Evolutionary conservation across 1,139 yeast genomes (phyloP).

Genomic region (Pichia sp.): DNA sequence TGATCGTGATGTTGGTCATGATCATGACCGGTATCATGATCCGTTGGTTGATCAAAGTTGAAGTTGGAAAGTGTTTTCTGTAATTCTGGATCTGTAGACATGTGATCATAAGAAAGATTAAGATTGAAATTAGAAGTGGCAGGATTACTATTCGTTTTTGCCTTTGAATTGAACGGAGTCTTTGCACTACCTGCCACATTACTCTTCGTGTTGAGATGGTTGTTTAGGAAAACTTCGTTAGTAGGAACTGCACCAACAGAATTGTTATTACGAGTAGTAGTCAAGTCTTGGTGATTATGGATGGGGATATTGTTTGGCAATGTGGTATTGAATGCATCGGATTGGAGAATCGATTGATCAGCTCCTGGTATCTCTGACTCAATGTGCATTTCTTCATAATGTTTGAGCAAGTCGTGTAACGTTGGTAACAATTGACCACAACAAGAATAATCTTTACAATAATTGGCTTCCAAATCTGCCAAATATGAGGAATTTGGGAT

Average conservation of each 20-base stretch:
- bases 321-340: no score
- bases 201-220: conserved; percentile 12
- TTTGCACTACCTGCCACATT: conserved; percentile 9
- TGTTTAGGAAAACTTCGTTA: conserved; percentile 68
- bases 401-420: conserved; percentile 84
- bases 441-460: conserved; percentile 93
- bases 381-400: conserved; percentile 97
- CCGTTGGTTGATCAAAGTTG: conserved; percentile 15
- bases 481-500: conserved; percentile 61
- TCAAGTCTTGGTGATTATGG: no score
- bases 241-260: conserved; percentile 54
- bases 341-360: no score
- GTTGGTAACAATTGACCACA: conserved; percentile 93
- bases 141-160: conserved; percentile 2
- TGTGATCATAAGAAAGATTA: conserved; percentile 4
- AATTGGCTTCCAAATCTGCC: conserved; percentile 90
- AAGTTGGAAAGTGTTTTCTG: conserved; percentile 19
- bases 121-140: conserved; percentile 6
- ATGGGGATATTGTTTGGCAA: neutral
- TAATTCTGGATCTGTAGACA: neutral
- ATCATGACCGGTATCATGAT: conserved; percentile 1
- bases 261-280: neutral
- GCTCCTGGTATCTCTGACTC: no score
- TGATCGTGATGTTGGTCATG: neutral
- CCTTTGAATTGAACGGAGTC: conserved; percentile 6